phyloP scores from a whole-genome alignment of 805 yeast genomes.

The Suhomyces kilbournensis region DNA sequence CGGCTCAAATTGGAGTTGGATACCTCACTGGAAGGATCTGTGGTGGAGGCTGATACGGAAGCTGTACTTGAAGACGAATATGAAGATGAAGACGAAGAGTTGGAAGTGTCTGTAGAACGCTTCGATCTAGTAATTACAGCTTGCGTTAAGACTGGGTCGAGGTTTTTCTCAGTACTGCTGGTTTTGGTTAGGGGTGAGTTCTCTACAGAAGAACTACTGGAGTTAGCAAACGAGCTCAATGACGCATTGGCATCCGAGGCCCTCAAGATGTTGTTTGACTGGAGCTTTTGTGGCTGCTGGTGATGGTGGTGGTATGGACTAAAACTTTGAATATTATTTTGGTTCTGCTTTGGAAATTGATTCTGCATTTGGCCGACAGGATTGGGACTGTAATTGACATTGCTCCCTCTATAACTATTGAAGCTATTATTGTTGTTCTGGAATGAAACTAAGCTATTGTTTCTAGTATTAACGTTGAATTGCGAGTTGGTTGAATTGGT shows the following conservation, averaged over 20 bases:
- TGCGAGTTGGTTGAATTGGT: not conserved
- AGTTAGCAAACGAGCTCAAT: slow-evolving; percentile 1
- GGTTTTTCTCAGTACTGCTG: not conserved
- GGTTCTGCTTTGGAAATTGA: not conserved
- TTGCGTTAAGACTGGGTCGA: not conserved
- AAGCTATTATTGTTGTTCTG: not conserved
- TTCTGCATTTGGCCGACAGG: not conserved
- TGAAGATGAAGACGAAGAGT: slow-evolving; percentile 2
- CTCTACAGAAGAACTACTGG: not conserved
- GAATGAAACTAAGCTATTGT: not conserved
- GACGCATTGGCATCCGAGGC: slow-evolving; percentile 5
- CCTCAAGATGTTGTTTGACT: slow-evolving; percentile 2
- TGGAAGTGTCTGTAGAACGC: not conserved
- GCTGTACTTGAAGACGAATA: slow-evolving; percentile 5
- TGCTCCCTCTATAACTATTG: not conserved
- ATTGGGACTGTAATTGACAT: not conserved
- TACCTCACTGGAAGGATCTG: slow-evolving; percentile 7
- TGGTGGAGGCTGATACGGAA: slow-evolving; percentile 6
- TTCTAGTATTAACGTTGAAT: not conserved
- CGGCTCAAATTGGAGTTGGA: slow-evolving; percentile 18
- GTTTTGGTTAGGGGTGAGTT: not conserved
- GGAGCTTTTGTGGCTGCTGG: slow-evolving; percentile 3
- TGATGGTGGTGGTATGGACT: not conserved
- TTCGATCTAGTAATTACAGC: not conserved
- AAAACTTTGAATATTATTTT: not conserved